phyloP scores from a whole-genome alignment of 306 rosid species.

The Medicago ruthenica region DNA sequence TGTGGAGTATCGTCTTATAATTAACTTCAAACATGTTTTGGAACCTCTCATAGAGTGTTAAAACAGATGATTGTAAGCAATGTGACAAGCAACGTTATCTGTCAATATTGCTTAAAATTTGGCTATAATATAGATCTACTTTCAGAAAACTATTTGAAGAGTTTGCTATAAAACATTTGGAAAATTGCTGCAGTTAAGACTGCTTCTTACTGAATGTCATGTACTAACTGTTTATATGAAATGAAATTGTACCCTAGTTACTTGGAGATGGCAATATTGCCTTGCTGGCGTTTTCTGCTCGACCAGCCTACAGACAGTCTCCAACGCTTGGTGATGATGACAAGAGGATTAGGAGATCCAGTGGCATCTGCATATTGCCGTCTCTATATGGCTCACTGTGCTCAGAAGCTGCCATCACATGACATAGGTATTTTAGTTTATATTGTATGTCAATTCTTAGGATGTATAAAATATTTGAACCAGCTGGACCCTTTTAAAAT shows the following conservation, averaged over 20 bases:
- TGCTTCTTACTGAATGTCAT: slow-evolving; percentile 36
- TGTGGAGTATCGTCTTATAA: slow-evolving; percentile 23
- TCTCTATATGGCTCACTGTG: slow-evolving; percentile 74
- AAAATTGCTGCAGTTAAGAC: slow-evolving; percentile 5
- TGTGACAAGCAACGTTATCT: slow-evolving; percentile 18
- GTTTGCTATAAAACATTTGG: slow-evolving; percentile 23
- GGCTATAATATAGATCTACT: slow-evolving; percentile 11
- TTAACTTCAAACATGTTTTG: slow-evolving; percentile 10
- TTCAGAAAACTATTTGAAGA: slow-evolving; percentile 21
- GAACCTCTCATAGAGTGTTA: slow-evolving; percentile 22
- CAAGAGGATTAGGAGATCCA: slow-evolving; percentile 90
- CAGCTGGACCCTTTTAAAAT: slow-evolving; percentile 7
- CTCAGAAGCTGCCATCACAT: slow-evolving; percentile 72
- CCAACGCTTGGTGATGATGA: slow-evolving; percentile 84
- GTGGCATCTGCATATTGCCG: slow-evolving; percentile 88
- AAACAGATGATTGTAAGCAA: slow-evolving; percentile 30
- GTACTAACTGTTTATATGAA: slow-evolving; percentile 40
- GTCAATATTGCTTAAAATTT: slow-evolving; percentile 23
- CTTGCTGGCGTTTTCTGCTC: slow-evolving; percentile 84
- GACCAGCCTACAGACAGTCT: slow-evolving; percentile 69
- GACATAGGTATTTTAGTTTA: slow-evolving; percentile 65
- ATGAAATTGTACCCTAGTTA: slow-evolving; percentile 63
- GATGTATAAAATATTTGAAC: slow-evolving; percentile 28
- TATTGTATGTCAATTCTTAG: slow-evolving; percentile 13
- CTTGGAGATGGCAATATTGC: slow-evolving; percentile 92